phyloP scores from a whole-genome alignment of 192 early-diverging fungal genomes.

The Backusella westeae region DNA sequence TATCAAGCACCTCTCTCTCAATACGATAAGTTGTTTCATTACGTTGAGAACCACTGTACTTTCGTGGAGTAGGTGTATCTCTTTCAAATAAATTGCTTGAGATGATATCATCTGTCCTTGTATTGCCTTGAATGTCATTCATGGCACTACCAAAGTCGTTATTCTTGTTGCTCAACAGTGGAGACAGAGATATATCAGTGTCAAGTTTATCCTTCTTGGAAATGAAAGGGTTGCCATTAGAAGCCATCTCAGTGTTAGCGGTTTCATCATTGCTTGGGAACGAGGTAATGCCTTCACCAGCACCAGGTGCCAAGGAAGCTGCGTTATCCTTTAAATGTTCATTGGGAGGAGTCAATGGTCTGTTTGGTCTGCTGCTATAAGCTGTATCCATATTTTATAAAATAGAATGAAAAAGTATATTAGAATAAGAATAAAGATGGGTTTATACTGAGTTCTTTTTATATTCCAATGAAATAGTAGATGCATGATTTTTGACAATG shows the following conservation, averaged over 20 bases:
- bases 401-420: neutral
- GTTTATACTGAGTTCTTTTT: neutral
- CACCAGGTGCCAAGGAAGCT: neutral
- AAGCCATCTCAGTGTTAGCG: neutral
- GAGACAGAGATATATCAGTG: neutral
- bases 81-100: neutral
- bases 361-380: neutral
- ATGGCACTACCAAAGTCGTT: neutral
- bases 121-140: neutral
- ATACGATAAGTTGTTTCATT: constrained; percentile 17
- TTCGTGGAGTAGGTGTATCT: neutral
- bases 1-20: constrained; percentile 2
- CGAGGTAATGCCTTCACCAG: neutral
- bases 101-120: neutral
- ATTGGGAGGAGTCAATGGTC: neutral
- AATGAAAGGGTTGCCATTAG: neutral
- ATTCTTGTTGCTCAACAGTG: neutral
- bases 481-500: neutral
- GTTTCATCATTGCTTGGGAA: neutral
- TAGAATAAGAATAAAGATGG: neutral
- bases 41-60: neutral
- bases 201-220: neutral
- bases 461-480: neutral
- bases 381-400: neutral
- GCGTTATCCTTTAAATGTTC: neutral